Conservation (phyloP, 768 basidiomycete genomes). For the Tylopilus balloui region DNA sequence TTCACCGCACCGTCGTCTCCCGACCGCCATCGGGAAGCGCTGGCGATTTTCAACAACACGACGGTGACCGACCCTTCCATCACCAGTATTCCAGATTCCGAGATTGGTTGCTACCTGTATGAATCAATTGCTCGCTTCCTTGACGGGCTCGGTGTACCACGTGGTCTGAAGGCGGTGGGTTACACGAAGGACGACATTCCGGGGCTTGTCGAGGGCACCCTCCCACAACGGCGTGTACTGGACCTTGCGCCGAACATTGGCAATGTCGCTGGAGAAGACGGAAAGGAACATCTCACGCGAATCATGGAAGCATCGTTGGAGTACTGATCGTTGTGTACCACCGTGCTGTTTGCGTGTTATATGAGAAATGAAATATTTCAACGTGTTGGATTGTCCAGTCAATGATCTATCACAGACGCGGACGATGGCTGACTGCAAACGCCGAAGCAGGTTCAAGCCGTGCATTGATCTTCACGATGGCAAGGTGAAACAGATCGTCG, state of each 20-base stretch:
- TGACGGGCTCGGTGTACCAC: conserved; percentile 76
- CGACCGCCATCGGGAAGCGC: conserved; percentile 82
- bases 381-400: too few species aligned
- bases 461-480: conserved; percentile 98
- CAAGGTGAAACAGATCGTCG: conserved; percentile 96
- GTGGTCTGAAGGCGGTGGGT: conserved; percentile 79
- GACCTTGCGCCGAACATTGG: conserved; percentile 92
- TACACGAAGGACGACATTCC: conserved; percentile 64
- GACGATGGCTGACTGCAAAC: conserved; percentile 21
- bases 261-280: conserved; percentile 76
- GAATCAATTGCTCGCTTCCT: conserved; percentile 89
- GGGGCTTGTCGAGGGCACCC: conserved; percentile 81
- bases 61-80: conserved; percentile 67
- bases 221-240: conserved; percentile 88
- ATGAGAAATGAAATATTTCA: neutral
- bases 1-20: conserved; percentile 95
- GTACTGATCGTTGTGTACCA: conserved; percentile 42
- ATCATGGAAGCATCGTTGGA: conserved; percentile 80
- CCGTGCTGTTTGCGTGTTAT: conserved; percentile 7
- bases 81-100: conserved; percentile 69
- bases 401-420: neutral
- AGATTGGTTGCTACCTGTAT: conserved; percentile 71
- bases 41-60: conserved; percentile 74
- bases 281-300: conserved; percentile 70
- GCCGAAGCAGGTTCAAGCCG: conserved; percentile 66